Percentiles rank a stretch among this genome's conserved stretches.
phyloP scores from a whole-genome alignment of 2,329 filamentous ascomycete genomes.

The Fusarium concolor region DNA sequence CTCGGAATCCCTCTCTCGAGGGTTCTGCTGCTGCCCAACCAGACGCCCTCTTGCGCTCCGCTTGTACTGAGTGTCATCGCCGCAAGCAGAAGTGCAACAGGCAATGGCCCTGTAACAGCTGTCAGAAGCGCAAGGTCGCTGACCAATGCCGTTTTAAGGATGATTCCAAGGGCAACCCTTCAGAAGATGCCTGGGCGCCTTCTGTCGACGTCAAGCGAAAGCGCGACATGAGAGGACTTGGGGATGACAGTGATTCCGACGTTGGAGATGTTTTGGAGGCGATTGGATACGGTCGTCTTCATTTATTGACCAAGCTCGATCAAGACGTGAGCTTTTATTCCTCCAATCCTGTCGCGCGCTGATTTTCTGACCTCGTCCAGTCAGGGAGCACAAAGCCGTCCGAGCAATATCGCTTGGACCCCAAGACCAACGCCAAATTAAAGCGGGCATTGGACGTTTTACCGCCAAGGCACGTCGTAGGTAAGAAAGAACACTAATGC shows the following conservation, averaged over 20 bases:
- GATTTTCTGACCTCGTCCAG: background rate
- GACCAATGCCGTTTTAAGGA: slow-evolving; percentile 28
- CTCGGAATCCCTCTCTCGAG: slow-evolving; percentile 8
- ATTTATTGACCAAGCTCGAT: slow-evolving; percentile 25
- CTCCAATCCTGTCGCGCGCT: too few relatives aligned
- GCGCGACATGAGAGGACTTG: slow-evolving; percentile 1
- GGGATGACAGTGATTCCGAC: slow-evolving; percentile 13
- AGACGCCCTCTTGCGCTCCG: slow-evolving; percentile 5
- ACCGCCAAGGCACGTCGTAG: slow-evolving; percentile 16
- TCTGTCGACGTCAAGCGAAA: slow-evolving; percentile 26
- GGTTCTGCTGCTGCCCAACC: background rate
- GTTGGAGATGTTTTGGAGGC: slow-evolving; percentile 25
- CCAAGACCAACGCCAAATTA: slow-evolving; percentile 13
- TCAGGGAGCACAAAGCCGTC: slow-evolving; percentile 18
- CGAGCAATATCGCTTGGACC: slow-evolving; percentile 16
- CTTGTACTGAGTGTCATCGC: slow-evolving; percentile 26
- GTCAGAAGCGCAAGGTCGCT: slow-evolving; percentile 27
- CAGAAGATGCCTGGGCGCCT: slow-evolving; percentile 13
- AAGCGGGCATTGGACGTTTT: slow-evolving; percentile 9
- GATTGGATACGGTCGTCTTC: slow-evolving; percentile 24
- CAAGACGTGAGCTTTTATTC: slow-evolving; percentile 6
- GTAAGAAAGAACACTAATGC: background rate
- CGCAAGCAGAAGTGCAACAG: slow-evolving; percentile 30
- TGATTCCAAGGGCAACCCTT: slow-evolving; percentile 1
- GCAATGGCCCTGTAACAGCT: slow-evolving; percentile 25